Percentiles rank a stretch among this genome's conserved stretches.
Evolutionary conservation across 768 basidiomycete genomes (phyloP).

Genomic region (Podaxis sp.): DNA sequence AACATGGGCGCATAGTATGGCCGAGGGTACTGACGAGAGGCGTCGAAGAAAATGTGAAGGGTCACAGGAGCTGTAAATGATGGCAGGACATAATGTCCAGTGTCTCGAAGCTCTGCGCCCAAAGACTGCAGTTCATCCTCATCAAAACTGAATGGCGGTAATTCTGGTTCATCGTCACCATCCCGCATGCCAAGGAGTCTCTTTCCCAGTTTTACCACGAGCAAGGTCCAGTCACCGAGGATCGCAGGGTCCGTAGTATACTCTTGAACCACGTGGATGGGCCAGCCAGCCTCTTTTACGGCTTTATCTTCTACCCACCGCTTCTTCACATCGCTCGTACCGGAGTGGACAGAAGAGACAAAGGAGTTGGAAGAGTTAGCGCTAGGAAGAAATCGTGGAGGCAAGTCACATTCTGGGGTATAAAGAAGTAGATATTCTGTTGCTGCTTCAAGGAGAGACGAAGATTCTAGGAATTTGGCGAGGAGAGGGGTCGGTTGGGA

Average conservation of each 20-base stretch:
- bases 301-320: conserved; percentile 83
- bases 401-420: conserved; percentile 86
- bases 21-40: conserved; percentile 41
- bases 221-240: conserved; percentile 48
- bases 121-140: conserved; percentile 54
- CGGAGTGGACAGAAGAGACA: conserved; percentile 63
- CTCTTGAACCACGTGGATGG: conserved; percentile 64
- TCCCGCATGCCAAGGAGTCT: conserved; percentile 49
- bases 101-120: conserved; percentile 48
- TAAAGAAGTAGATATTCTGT: conserved; percentile 85
- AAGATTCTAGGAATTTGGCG: conserved; percentile 56
- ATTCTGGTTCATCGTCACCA: conserved; percentile 15
- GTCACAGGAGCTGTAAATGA: conserved; percentile 63
- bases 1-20: conserved; percentile 68
- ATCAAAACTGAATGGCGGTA: conserved; percentile 34
- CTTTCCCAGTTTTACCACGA: conserved; percentile 56
- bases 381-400: conserved; percentile 63
- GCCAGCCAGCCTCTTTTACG: conserved; percentile 84
- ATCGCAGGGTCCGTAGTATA: conserved; percentile 39
- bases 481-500: conserved; percentile 57
- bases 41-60: conserved; percentile 64
- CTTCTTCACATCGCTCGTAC: conserved; percentile 59
- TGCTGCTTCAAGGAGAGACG: conserved; percentile 71
- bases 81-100: conserved; percentile 56
- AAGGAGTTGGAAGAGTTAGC: conserved; percentile 71